Base-by-base conservation (phyloP, 768 basidiomycete genomes). In the Amanita rimosa region DNA sequence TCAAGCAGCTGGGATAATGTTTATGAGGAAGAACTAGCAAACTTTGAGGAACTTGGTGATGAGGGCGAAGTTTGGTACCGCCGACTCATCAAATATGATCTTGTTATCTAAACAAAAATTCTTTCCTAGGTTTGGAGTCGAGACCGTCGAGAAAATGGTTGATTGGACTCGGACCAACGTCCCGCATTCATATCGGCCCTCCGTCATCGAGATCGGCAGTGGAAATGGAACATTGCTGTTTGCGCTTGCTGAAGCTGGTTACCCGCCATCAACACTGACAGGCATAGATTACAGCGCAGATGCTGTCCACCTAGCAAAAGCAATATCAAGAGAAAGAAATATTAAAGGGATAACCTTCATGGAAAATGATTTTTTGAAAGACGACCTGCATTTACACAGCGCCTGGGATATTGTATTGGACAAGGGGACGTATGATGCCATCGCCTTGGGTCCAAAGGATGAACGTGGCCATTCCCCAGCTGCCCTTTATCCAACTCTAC, bases 401-500 rank as follows among this genome's bases (percentile, higher is more conserved):
- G 55, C 55, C 29, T 92, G 88, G 88, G 84, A 89, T 58, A 64
- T 90, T 5, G 58, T 91, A 13, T 58, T 91, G 49, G 89, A 92
- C 64, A 92, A 92, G 61, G 89, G 89, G n/a, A 92, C 89, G 0
- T 88, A 79, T 57, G 89, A 92, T 57, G 87, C 89, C 4, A 89
- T 91, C 44, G 83, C 86, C 0, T 64, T 92, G 34, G 81, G 75
- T 44, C 70, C 72, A 48, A 80, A 77, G 57, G 78, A 81, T 36
- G 69, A 64, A 4, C 55, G 61, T 33, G 85, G 81, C 17, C 60
- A 55, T 36, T 67, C 73, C 1, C 81, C 82, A 1, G 74, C 74
- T 0, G 63, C 68, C n/a, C 60, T 57, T 14, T 91, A 92, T 60
- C 85, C 83, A 3, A 57, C 53, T 39, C 75, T 79, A 10, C 73